Evolutionary conservation across 2,329 filamentous ascomycete species (phyloP), one percentile per base, ranked within the genome.

Genomic region (Paraphaeosphaeria sporulosa): DNA sequence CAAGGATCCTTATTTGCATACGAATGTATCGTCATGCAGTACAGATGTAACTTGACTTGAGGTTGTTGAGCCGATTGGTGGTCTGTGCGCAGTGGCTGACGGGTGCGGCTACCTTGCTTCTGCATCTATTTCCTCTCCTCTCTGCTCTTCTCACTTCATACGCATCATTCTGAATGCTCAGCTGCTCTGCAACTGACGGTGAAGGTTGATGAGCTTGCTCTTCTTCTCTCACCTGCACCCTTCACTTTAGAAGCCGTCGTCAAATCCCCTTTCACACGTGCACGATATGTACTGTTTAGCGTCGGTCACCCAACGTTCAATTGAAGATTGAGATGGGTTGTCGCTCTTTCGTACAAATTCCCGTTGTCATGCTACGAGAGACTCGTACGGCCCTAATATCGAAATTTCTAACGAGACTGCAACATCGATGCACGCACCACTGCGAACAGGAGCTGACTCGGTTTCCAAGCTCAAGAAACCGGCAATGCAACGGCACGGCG

Each of bases 81-180:
- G 48, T 38, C 42, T n/a, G 32, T 56, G 42, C 23, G 23, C 42
- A 23, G 21, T 42, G 30, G 23, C 42, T 30, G 44, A n/a, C 52
- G 7, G 40, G 32, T 44, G 19, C n/a, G 27, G 52, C 38, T 55
- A 19, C 17, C 6, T n/a, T 17, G 38, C n/a, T 27, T 13, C 6
- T 27, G 9, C 25, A 6, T 27, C 25, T 27, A 27, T 27, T n/a
- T 32, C 30, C 30, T 32, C 30, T 32, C 10, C 10, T 32, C 25
- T 27, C 25, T 27, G 25, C 6, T 27, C 25, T 27, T 27, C 3
- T 27, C 25, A 27, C 25, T 27, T 27, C 3, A 6, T 27, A 27
- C 25, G 25, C 25, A 27, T 27, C 6, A 6, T 27, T 6, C 6
- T 27, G 25, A 27, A 3, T 27, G 25, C 25, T 27, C 25, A 4